phyloP scores from a whole-genome alignment of 2,329 filamentous ascomycete species.

The Ceratocystis eucalypticola region DNA sequence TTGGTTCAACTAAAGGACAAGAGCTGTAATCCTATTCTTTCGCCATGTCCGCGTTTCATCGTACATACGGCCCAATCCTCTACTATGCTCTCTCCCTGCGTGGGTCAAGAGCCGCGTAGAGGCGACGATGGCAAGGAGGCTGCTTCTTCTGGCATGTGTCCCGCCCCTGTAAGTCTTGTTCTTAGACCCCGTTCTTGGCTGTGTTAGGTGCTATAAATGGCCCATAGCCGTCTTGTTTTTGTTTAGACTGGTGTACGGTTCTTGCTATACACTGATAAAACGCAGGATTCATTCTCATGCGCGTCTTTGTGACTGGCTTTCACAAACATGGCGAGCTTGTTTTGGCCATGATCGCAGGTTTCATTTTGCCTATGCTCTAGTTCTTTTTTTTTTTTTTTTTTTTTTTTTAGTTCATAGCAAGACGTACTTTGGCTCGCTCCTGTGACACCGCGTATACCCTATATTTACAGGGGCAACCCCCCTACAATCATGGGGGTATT shows the following conservation, averaged over 20 bases:
- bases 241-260: not conserved
- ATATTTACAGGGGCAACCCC: not conserved
- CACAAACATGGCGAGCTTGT: not conserved
- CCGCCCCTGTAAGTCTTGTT: too few species aligned
- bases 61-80: not conserved
- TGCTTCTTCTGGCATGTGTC: too few species aligned
- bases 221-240: not conserved
- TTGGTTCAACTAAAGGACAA: too few species aligned
- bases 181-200: too few species aligned
- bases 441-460: not conserved
- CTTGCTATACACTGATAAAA: not conserved
- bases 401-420: not conserved
- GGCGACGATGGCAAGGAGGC: too few species aligned
- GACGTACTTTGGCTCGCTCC: constrained; percentile 18
- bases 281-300: not conserved
- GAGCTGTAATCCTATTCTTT: not conserved
- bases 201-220: not conserved
- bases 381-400: not conserved
- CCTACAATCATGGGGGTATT: not conserved
- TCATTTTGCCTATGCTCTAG: not conserved
- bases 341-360: not conserved
- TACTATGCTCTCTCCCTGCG: too few species aligned
- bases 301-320: not conserved
- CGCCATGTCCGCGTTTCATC: not conserved
- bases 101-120: too few species aligned